phyloP scores from a whole-genome alignment of 2,329 filamentous ascomycete species.

The Dissoconium aciculare region DNA sequence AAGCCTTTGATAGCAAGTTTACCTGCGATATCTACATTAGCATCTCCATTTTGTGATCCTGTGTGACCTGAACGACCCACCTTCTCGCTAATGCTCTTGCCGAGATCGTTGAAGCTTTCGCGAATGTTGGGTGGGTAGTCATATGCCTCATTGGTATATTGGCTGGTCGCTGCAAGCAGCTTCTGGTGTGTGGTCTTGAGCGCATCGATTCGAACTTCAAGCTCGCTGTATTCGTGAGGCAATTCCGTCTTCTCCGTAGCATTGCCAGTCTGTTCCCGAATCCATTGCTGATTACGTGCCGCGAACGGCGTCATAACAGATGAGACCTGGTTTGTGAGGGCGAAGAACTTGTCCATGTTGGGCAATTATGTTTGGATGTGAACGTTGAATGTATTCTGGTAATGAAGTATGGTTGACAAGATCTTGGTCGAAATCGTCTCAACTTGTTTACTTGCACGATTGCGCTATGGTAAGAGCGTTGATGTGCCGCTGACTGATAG shows the following conservation, averaged over 20 bases:
- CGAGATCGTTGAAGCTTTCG: slow-evolving; percentile 92
- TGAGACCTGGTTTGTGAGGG: slow-evolving; percentile 46
- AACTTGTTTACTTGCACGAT: slow-evolving; percentile 1
- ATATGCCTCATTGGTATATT: slow-evolving; percentile 76
- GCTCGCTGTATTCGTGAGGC: slow-evolving; percentile 90
- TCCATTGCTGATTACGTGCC: slow-evolving; percentile 87
- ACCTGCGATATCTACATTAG: slow-evolving; percentile 13
- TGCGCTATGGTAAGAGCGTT: too few species aligned
- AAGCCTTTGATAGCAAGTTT: slow-evolving; percentile 68
- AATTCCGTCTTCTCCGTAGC: slow-evolving; percentile 97
- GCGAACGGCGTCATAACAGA: slow-evolving; percentile 83
- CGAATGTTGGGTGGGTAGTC: slow-evolving; percentile 97
- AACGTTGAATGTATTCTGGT: not conserved
- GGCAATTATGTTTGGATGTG: not conserved
- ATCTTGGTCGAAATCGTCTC: not conserved
- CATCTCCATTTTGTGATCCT: not conserved
- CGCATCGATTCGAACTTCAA: slow-evolving; percentile 97
- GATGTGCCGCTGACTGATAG: too few species aligned
- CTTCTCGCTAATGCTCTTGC: slow-evolving; percentile 91
- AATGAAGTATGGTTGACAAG: not conserved
- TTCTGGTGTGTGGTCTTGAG: slow-evolving; percentile 95
- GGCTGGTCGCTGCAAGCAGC: slow-evolving; percentile 87
- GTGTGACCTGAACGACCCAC: slow-evolving; percentile 42
- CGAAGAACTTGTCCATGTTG: slow-evolving; percentile 53
- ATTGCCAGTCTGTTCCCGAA: slow-evolving; percentile 93